Evolutionary conservation across 768 basidiomycete species (phyloP), one percentile per base, ranked within the genome.

Genomic region (Cyclocybe aegerita): DNA sequence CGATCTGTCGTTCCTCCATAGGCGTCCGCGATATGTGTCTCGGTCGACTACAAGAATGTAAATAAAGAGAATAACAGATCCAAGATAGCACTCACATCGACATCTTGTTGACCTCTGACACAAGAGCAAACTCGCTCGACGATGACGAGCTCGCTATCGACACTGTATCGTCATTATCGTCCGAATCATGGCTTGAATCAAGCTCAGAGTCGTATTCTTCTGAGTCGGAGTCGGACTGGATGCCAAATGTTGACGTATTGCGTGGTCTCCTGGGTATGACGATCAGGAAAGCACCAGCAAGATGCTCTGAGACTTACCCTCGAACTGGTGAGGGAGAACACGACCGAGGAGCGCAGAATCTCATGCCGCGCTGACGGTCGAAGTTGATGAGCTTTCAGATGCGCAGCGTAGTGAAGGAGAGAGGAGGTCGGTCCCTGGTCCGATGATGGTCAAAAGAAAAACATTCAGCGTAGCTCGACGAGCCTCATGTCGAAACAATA

Each of bases 331-430:
- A 80, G 8, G 77, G 73, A 4, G 81, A 79, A 0, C 67, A 60
- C 4, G 80, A 79, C 52, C 80, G 73, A 15, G 80, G 81, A 37
- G 75, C 73, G 57, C 76, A 70, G 60, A 81, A 83, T 41, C 78
- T 72, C 82, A 84, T 84, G 39, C n/a, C 16, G 30, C 46, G 33
- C 8, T 9, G 41, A 29, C 17, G 16, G 29, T n/a, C 11, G 4
- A 17, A n/a, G 15, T 32, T 10, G 3, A 10, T 4, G 2, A 4
- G 30, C 14, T 23, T 43, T 30, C 17, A 30, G 23, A 34, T 11
- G 14, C 35, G 30, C 29, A 44, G 10, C 7, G 35, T 7, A 44
- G 4, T 5, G 15, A 9, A 44, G 14, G 7, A 23, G 5, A 23
- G 23, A 23, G 23, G 23, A 23, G 23, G 23, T 23, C 4, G 23